Conservation (phyloP, 2,329 filamentous ascomycete genomes). For the Zymoseptoria ardabiliae region DNA sequence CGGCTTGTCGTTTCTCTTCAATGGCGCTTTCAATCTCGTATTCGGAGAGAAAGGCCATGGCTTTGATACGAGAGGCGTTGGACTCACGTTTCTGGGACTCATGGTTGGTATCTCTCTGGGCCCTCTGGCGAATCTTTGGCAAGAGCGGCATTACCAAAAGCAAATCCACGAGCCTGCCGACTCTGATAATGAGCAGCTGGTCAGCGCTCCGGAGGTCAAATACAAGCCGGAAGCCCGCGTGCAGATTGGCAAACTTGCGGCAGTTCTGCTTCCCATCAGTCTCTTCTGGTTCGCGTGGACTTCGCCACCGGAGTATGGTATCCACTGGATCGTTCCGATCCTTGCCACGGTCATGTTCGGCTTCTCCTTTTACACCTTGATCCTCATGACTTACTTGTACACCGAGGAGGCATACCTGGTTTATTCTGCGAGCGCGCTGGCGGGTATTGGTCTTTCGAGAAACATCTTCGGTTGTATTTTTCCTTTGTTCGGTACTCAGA, state of each 20-base stretch:
- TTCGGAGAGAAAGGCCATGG: slow-evolving; percentile 39
- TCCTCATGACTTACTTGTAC: slow-evolving; percentile 45
- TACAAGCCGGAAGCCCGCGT: slow-evolving; percentile 37
- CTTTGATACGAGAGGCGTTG: slow-evolving; percentile 17
- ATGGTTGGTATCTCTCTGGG: slow-evolving; percentile 37
- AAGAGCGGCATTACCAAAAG: slow-evolving; percentile 38
- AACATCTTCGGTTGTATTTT: slow-evolving; percentile 34
- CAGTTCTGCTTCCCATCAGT: slow-evolving; percentile 35
- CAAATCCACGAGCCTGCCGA: slow-evolving; percentile 19
- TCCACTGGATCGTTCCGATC: slow-evolving; percentile 37
- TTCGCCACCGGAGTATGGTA: slow-evolving; percentile 20
- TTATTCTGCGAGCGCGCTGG: slow-evolving; percentile 35
- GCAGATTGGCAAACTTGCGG: slow-evolving; percentile 38
- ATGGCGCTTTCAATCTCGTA: slow-evolving; percentile 43
- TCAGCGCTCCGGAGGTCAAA: slow-evolving; percentile 32
- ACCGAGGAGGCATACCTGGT: slow-evolving; percentile 44
- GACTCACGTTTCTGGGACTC: slow-evolving; percentile 28
- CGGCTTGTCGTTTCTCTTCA: slow-evolving; percentile 44
- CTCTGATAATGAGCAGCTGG: slow-evolving; percentile 25
- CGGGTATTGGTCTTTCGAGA: slow-evolving; percentile 34
- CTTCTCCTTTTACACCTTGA: slow-evolving; percentile 45
- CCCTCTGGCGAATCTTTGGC: slow-evolving; percentile 39
- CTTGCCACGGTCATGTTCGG: slow-evolving; percentile 45
- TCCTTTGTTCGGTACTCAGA: slow-evolving; percentile 35
- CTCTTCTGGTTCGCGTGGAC: slow-evolving; percentile 40